Percentiles rank a stretch among this genome's conserved stretches.
These are phyloP conservation scores for Candida silvicultrix DNA, from an alignment of 805 yeast genomes.

Conservation along the genomic window DNA sequence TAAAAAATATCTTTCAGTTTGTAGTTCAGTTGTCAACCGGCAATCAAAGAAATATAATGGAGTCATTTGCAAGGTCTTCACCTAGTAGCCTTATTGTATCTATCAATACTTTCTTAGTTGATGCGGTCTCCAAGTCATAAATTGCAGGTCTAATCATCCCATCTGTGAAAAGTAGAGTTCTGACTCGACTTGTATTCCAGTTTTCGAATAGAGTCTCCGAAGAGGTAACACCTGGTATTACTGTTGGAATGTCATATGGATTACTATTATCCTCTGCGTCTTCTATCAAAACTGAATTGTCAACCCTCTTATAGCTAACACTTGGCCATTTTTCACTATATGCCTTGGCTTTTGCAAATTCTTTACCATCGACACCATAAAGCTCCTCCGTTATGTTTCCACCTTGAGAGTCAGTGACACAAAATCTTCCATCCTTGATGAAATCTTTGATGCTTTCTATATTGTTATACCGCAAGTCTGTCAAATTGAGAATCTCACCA, in stretches of 20 bases:
- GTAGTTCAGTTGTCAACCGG: too few species aligned
- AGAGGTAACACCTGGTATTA: constrained; percentile 47
- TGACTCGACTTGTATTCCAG: neutral
- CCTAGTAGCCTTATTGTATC: constrained; percentile 41
- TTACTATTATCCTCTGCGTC: constrained; percentile 6
- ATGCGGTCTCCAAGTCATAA: constrained; percentile 9
- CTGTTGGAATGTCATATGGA: constrained; percentile 28
- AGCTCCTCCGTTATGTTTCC: constrained; percentile 29
- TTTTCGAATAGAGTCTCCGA: constrained; percentile 10
- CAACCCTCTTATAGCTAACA: neutral
- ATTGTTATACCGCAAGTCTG: constrained; percentile 36
- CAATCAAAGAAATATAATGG: neutral
- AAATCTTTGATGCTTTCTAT: constrained; percentile 12
- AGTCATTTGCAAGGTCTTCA: neutral
- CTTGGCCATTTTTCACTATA: constrained; percentile 1
- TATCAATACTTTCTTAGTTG: constrained; percentile 4
- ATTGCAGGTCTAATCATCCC: constrained; percentile 21
- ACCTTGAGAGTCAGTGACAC: constrained; percentile 9
- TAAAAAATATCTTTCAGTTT: too few species aligned
- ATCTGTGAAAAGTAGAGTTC: neutral
- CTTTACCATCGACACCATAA: constrained; percentile 30
- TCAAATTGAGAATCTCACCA: constrained; percentile 60
- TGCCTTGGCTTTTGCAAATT: neutral
- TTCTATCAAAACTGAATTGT: constrained; percentile 4
- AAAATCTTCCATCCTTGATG: constrained; percentile 22